Evolutionary conservation across 352 stramenopile genomes (phyloP), one percentile per base, ranked within the genome.

Genomic region (Blastocystis sp.): DNA sequence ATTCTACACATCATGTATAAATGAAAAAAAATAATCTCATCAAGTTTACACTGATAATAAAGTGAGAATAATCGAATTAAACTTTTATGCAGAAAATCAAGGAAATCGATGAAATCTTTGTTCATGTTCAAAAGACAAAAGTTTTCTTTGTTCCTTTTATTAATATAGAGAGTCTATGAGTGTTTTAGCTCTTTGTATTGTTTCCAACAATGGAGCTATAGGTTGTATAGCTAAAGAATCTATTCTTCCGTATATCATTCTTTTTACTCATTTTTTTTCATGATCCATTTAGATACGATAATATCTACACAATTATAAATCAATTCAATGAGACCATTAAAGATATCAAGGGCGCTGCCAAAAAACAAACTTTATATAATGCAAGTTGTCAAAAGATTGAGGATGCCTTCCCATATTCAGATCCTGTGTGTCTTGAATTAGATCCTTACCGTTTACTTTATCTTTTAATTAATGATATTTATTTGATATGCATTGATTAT

Each of bases 201-300:
- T 59, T 47, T 59, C 49, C 1, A 18, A 49, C 4, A 59, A 52
- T 25, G 49, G 49, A 59, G 49, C 46, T 36, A 59, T 59, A 39
- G 49, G 49, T 19, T 59, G 49, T 40, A 28, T 59, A 24, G 49
- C 49, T 13, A 59, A 59, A 40, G 49, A 11, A 27, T 59, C 49
- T 4, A 13, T 59, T 31, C 36, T 59, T 40, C 49, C 49, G 49
- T 59, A 52, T 16, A 40, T 25, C 9, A 16, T 59, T 59, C n/a
- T n/a, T n/a, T n/a, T 2, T 28, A 27, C 24, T 9, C n/a, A 27
- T 11, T n/a, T 2, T 10, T 2, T 25, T 11, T 9, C 19, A 24
- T 59, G 33, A 52, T 54, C n/a, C 2, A 23, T 13, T 7, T 59
- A 59, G 49, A 16, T 59, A 59, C 28, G 36, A 59, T 11, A 36